These are phyloP conservation scores for Salisapilia sapeloensis DNA, from an alignment of 352 stramenopile species.

Conservation along the genomic window DNA sequence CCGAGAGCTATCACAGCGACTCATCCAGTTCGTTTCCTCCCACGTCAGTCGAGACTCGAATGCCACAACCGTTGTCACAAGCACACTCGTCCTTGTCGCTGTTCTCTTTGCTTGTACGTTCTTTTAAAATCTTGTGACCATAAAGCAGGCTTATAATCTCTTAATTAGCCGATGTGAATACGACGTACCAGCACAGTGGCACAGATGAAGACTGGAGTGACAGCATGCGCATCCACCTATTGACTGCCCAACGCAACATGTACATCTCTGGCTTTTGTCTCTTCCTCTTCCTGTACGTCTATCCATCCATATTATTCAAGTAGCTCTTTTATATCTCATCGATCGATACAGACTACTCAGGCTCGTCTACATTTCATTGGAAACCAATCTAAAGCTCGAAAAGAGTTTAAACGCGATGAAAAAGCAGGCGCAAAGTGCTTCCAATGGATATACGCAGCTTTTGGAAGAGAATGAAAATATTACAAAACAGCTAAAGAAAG, in stretches of 20 bases:
- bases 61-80: conserved; percentile 16
- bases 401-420: conserved; percentile 57
- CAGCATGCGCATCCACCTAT: conserved; percentile 60
- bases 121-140: not conserved
- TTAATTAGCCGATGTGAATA: conserved; percentile 44
- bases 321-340: not conserved
- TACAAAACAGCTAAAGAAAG: conserved; percentile 47
- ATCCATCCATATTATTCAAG: not conserved
- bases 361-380: conserved; percentile 55
- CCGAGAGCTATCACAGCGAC: conserved; percentile 24
- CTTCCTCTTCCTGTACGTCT: conserved; percentile 52
- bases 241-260: conserved; percentile 67
- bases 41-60: conserved; percentile 24
- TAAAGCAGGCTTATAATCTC: not conserved
- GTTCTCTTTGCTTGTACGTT: conserved; percentile 63
- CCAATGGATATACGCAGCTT: conserved; percentile 40
- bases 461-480: conserved; percentile 51
- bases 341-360: conserved; percentile 19
- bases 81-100: conserved; percentile 38
- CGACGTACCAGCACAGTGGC: conserved; percentile 50
- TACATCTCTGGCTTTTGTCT: conserved; percentile 78
- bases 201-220: conserved; percentile 36
- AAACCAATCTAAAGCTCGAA: conserved; percentile 46
- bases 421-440: conserved; percentile 57
- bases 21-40: conserved; percentile 39